Evolutionary conservation across 805 yeast genomes (phyloP).

Genomic region (Starmera dryadoides): DNA sequence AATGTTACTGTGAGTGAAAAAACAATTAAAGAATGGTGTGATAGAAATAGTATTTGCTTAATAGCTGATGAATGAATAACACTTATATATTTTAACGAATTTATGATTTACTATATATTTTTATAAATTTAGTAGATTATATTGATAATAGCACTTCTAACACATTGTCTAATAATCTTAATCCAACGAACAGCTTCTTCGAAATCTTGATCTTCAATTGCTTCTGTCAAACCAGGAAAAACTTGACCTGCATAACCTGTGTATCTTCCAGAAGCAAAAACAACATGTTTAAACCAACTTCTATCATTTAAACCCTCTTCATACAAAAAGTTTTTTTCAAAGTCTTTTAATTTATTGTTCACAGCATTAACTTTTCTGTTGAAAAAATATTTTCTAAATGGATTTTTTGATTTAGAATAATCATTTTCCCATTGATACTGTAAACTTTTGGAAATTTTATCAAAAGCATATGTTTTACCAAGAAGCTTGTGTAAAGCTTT

Average conservation of each 20-base stretch:
- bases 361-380: constrained; percentile 17
- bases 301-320: constrained; percentile 39
- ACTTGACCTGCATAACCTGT: constrained; percentile 51
- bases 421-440: constrained; percentile 22
- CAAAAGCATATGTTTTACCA: constrained; percentile 19
- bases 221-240: constrained; percentile 45
- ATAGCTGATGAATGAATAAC: neutral
- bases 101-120: too few species aligned
- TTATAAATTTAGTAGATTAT: too few species aligned
- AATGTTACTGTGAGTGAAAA: constrained; percentile 5
- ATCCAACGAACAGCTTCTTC: constrained; percentile 22
- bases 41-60: constrained; percentile 15
- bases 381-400: constrained; percentile 22
- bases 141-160: constrained; percentile 1
- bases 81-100: too few species aligned
- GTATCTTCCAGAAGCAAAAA: constrained; percentile 47
- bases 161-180: constrained; percentile 12
- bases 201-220: constrained; percentile 40
- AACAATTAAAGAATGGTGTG: constrained; percentile 17
- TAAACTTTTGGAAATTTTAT: constrained; percentile 12
- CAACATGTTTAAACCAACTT: constrained; percentile 47
- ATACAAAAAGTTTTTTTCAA: constrained; percentile 38
- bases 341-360: constrained; percentile 30
- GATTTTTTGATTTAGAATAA: constrained; percentile 21
- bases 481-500: constrained; percentile 19